Evolutionary conservation across 2,329 filamentous ascomycete species (phyloP).

Genomic region (Chaetomium globosum): DNA sequence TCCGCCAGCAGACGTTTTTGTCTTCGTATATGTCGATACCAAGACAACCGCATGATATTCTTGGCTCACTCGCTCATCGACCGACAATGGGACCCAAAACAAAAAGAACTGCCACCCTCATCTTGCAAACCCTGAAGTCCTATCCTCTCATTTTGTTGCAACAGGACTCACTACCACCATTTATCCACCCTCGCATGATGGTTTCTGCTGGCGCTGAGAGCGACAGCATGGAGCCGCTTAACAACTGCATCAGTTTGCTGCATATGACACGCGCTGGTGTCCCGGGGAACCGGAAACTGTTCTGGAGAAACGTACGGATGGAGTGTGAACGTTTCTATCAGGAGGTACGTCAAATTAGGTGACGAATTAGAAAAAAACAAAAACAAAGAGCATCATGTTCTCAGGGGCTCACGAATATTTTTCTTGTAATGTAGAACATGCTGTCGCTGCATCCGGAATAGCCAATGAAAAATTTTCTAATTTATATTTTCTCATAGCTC

Average conservation of each 20-base stretch:
- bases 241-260: slow-evolving; percentile 19
- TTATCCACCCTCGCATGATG: slow-evolving; percentile 8
- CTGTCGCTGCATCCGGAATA: no score
- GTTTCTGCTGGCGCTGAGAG: not conserved
- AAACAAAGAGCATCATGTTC: not conserved
- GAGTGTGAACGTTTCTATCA: slow-evolving; percentile 12
- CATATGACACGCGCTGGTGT: slow-evolving; percentile 7
- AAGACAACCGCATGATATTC: not conserved
- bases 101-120: slow-evolving; percentile 8
- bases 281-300: slow-evolving; percentile 5
- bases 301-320: slow-evolving; percentile 15
- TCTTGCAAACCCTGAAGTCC: slow-evolving; percentile 8
- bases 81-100: not conserved
- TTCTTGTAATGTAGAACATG: not conserved
- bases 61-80: not conserved
- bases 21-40: not conserved
- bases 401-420: not conserved
- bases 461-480: no score
- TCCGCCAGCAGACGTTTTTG: not conserved
- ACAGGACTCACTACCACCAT: slow-evolving; percentile 7
- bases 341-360: slow-evolving; percentile 10
- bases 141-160: slow-evolving; percentile 11
- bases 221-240: slow-evolving; percentile 11
- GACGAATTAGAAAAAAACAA: not conserved
- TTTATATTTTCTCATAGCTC: no score